Conservation (phyloP, 331 rosid genomes). For the Telfairia occidentalis region DNA sequence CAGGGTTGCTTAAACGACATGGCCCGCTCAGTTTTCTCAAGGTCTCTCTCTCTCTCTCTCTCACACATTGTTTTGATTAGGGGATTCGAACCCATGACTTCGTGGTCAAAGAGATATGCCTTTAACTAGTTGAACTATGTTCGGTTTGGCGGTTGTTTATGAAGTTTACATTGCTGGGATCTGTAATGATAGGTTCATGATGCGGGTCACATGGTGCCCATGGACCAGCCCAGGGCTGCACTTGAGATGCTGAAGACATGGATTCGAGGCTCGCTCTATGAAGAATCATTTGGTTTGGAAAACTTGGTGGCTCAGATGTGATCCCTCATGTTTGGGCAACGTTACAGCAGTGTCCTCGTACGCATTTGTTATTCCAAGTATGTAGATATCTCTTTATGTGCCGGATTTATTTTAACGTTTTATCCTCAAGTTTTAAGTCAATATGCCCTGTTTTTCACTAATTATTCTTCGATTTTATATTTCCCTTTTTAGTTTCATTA, state of each 20-base stretch:
- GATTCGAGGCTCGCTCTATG: constrained; percentile 64
- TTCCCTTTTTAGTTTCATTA: not conserved
- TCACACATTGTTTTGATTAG: not conserved
- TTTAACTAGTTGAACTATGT: no score
- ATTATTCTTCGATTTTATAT: not conserved
- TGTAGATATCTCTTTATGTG: not conserved
- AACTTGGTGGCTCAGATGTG: constrained; percentile 52
- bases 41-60: constrained; percentile 28
- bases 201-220: constrained; percentile 99
- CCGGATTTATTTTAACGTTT: not conserved
- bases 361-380: not conserved
- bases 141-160: not conserved
- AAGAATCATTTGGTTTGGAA: constrained; percentile 20
- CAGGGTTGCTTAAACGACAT: constrained; percentile 62
- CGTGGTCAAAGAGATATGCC: no score
- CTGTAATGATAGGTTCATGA: constrained; percentile 55
- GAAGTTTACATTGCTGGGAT: not conserved
- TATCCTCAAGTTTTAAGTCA: not conserved
- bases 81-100: no score
- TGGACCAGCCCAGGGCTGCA: constrained; percentile 99
- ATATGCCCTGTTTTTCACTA: not conserved
- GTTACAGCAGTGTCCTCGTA: not conserved
- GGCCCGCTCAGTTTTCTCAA: constrained; percentile 89
- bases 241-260: constrained; percentile 83
- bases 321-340: not conserved